Evolutionary conservation across 257 asterid genomes (phyloP).

Genomic region (Solanum habrochaites): DNA sequence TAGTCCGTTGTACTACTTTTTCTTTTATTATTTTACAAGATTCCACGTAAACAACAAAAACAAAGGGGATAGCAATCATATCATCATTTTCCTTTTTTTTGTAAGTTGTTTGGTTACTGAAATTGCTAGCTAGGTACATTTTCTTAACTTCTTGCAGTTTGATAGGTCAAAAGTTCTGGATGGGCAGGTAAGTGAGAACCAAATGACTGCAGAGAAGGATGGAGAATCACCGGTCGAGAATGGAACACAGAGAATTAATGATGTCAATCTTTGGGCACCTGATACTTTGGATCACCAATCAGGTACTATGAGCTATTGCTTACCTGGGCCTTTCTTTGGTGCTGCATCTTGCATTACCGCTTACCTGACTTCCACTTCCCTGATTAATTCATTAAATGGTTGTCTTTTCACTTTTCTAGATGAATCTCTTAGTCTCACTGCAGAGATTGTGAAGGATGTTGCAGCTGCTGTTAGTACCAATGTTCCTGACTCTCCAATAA

Average conservation of each 20-base stretch:
- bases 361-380: not conserved
- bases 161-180: conserved; percentile 16
- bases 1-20: not conserved
- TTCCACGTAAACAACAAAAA: not conserved
- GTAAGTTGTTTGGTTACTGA: not conserved
- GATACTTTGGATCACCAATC: conserved; percentile 50
- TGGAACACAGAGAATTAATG: conserved; percentile 16
- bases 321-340: not conserved
- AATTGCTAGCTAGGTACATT: conserved; percentile 4
- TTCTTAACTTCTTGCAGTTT: conserved; percentile 26
- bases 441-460: conserved; percentile 18
- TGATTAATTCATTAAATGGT: not conserved
- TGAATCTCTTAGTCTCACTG: conserved; percentile 15
- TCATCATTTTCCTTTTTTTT: not conserved
- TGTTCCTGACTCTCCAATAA: conserved; percentile 21
- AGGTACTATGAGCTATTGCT: conserved; percentile 33
- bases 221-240: conserved; percentile 18
- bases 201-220: conserved; percentile 21
- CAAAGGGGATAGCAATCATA: not conserved
- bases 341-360: not conserved
- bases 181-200: conserved; percentile 10
- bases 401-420: conserved; percentile 22
- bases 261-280: conserved; percentile 34
- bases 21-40: not conserved
- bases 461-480: conserved; percentile 12